Evolutionary conservation across 805 yeast species (phyloP), one percentile per base, ranked within the genome.

Genomic region (Komagataella pastoris): DNA sequence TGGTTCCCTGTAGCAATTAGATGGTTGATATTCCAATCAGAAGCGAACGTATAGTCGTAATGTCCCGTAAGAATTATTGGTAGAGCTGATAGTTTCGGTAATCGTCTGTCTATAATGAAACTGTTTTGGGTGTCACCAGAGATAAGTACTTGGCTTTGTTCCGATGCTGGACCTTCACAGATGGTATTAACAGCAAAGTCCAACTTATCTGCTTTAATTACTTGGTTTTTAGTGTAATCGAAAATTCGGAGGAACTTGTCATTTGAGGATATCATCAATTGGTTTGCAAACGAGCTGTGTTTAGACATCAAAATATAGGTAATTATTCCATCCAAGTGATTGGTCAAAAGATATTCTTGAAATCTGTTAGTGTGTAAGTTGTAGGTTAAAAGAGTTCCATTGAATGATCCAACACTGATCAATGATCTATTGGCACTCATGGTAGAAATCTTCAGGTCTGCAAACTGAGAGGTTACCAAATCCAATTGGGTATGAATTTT

Each of bases 1-100:
- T 81, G 85, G 57, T 73, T 77, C 5, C 85, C 85, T 0, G 83
- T 74, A 3, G 77, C 74, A 17, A 80, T 55, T 4, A 67, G 56
- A 48, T 72, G 63, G 12, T 71, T 77, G 54, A 72, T 56, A 47
- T 61, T 59, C 85, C 85, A 81, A 57, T 79, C 84, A 58, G 83
- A 80, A 46, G 80, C 69, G 55, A 80, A 80, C 3, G 80, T 75
- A 58, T 60, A 80, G 58, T 81, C 85, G 49, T 63, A 61, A 59
- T 80, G 85, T 6, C 81, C 82, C 21, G 47, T 49, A 6, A 48
- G 24, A 14, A 44, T 48, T n/a, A 44, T 36, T 12, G 50, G 24
- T 12, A 19, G 50, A 18, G 48, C 17, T 10, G 24, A 17, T 18
- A 30, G 8, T 18, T 21, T 54, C 10, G 59, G 59, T 17, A 62